These are phyloP conservation scores for Chiua virens DNA, from an alignment of 768 basidiomycete genomes.

Conservation along the genomic window DNA sequence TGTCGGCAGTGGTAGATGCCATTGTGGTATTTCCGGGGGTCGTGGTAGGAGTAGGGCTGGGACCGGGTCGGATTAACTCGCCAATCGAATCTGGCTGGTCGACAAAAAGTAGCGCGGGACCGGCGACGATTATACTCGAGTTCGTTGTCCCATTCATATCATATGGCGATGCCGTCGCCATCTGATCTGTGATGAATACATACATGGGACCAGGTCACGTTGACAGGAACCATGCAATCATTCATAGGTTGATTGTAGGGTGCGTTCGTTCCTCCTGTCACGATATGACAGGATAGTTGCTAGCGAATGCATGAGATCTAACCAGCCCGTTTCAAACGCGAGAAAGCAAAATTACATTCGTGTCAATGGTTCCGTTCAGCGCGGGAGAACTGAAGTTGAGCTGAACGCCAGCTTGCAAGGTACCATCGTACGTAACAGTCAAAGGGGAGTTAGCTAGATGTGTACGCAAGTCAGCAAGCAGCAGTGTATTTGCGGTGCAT, in stretches of 20 bases:
- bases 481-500: neutral
- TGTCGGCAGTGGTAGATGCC: constrained; percentile 4
- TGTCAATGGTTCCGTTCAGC: constrained; percentile 48
- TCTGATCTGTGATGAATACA: constrained; percentile 62
- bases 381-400: constrained; percentile 61
- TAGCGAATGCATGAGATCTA: constrained; percentile 24
- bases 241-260: constrained; percentile 59
- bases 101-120: constrained; percentile 70
- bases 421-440: constrained; percentile 61
- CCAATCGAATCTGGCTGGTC: constrained; percentile 51
- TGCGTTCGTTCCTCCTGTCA: constrained; percentile 57
- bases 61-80: constrained; percentile 40
- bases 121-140: constrained; percentile 51
- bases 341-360: constrained; percentile 36
- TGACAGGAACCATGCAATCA: constrained; percentile 62
- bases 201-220: constrained; percentile 75
- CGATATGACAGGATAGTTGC: constrained; percentile 73
- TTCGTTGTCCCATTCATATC: constrained; percentile 44
- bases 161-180: constrained; percentile 53
- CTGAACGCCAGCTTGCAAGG: constrained; percentile 54
- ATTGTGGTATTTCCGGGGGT: neutral
- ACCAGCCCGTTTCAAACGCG: constrained; percentile 3
- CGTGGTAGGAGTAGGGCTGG: constrained; percentile 2
- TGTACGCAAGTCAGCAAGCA: neutral
- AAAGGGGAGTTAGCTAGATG: constrained; percentile 57